Evolutionary conservation across 2,329 filamentous ascomycete species (phyloP), one percentile per base, ranked within the genome.

Genomic region (Colletotrichum aenigma): DNA sequence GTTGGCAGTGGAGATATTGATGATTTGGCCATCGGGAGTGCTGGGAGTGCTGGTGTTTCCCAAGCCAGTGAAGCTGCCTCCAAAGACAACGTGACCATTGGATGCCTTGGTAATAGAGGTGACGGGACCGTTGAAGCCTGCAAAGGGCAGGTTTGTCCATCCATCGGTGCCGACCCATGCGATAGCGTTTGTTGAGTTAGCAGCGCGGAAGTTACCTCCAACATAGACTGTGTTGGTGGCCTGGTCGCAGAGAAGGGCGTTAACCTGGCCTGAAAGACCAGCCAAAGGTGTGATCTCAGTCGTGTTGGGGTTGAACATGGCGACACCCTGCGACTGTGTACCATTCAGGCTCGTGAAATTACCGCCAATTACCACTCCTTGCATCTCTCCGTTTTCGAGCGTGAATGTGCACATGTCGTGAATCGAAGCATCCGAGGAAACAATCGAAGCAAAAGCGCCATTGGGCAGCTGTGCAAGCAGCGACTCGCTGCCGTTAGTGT

Each of bases 301-400:
- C 6, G 92, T 93, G 78, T 92, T 91, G 5, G 94, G 92, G 82
- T 98, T 92, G 86, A 96, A 96, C 62, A 97, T 84, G 28, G 96
- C 97, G 72, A 97, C 91, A 60, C 94, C 95, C 69, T 92, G 92
- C 3, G 96, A 95, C 81, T 94, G 87, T 72, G 93, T 89, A 74
- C 93, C 93, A 75, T 93, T 95, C 77, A 99, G 87, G 83, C 95
- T 97, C 36, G 97, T 98, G 83, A 99, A 99, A 86, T 98, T 98
- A 64, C 97, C 97, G 71, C 94, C 97, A 18, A 99, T 90, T 64
- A 98, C 91, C 32, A 98, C 91, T 55, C 94, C 93, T n/a, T 91
- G 88, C 72, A 93, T 85, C 7, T 88, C 90, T 78, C 94, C 94
- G 83, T 95, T 90, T 73, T 89, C 88, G 79, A 89, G 86, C 67